Evolutionary conservation across 1,139 yeast genomes (phyloP).

Genomic region (Entelexis sorbosivorans): DNA sequence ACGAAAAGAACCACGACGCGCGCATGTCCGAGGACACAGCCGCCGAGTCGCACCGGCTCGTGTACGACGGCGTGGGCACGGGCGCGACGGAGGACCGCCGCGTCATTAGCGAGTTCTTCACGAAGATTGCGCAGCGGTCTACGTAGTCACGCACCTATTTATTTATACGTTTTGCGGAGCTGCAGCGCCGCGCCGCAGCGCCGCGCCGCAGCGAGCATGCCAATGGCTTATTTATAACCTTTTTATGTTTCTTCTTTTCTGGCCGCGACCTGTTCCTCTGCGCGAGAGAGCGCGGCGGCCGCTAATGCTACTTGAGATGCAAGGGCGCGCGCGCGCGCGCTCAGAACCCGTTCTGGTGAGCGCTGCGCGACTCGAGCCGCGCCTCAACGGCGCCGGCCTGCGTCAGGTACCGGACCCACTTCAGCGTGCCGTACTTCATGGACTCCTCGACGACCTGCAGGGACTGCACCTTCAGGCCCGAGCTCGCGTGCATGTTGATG

Average conservation of each 20-base stretch:
- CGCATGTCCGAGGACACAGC: background rate
- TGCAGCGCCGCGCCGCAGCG: too few species aligned
- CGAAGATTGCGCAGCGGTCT: conserved; percentile 12
- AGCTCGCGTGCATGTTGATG: conserved; percentile 65
- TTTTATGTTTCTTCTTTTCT: background rate
- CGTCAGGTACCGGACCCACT: conserved; percentile 76
- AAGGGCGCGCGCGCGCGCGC: too few species aligned
- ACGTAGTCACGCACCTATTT: background rate
- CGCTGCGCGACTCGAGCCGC: conserved; percentile 36
- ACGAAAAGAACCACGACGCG: background rate
- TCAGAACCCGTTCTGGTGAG: too few species aligned
- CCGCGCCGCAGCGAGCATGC: too few species aligned
- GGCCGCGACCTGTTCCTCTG: too few species aligned
- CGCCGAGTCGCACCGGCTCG: conserved; percentile 1
- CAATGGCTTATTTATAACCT: too few species aligned
- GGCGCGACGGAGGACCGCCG: conserved; percentile 9
- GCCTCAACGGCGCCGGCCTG: conserved; percentile 73
- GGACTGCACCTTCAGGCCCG: conserved; percentile 52
- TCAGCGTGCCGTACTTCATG: conserved; percentile 47
- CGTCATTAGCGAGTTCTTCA: conserved; percentile 19
- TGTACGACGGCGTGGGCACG: conserved; percentile 1
- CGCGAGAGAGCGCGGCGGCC: too few species aligned
- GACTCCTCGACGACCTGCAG: conserved; percentile 57
- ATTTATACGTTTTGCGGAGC: too few species aligned
- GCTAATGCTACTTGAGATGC: background rate